Conservation (phyloP, 805 yeast species). For the Ogataea ganodermae region DNA sequence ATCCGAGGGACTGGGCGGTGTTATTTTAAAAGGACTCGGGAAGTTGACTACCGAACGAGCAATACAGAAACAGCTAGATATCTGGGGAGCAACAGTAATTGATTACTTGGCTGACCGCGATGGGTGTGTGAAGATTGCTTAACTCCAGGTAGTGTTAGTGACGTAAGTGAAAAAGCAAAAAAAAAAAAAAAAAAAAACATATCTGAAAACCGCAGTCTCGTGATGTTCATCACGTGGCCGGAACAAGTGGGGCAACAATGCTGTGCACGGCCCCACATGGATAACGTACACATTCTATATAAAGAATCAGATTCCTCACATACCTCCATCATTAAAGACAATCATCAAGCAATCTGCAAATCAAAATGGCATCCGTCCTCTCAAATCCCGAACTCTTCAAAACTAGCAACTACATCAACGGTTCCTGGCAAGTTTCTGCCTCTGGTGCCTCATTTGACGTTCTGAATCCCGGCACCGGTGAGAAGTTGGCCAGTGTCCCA, state of each 20-base stretch:
- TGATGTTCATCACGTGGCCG: too few relatives aligned
- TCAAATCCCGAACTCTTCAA: constrained; percentile 8
- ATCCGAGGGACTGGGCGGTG: not conserved
- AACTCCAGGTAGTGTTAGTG: not conserved
- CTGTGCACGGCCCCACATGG: not conserved
- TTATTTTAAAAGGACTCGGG: not conserved
- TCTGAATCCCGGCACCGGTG: constrained; percentile 72
- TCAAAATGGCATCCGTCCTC: constrained; percentile 4
- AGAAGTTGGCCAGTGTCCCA: constrained; percentile 54
- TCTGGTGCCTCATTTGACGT: constrained; percentile 69
- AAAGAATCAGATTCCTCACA: too few relatives aligned
- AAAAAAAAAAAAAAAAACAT: too few relatives aligned
- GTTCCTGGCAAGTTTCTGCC: constrained; percentile 58
- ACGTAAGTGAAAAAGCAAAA: too few relatives aligned
- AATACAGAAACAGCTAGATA: not conserved
- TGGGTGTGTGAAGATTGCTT: not conserved
- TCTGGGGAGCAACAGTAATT: not conserved
- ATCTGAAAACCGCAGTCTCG: too few relatives aligned
- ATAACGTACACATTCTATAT: too few relatives aligned
- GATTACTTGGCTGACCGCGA: not conserved
- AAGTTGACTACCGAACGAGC: not conserved
- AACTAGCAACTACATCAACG: constrained; percentile 53
- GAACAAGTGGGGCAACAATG: not conserved
- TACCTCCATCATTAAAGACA: too few relatives aligned
- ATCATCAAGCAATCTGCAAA: too few relatives aligned